A percentile compares a stretch with the other conserved stretches of the same genome.
phyloP scores from a whole-genome alignment of 306 rosid species.

The Medicago lupulina region DNA sequence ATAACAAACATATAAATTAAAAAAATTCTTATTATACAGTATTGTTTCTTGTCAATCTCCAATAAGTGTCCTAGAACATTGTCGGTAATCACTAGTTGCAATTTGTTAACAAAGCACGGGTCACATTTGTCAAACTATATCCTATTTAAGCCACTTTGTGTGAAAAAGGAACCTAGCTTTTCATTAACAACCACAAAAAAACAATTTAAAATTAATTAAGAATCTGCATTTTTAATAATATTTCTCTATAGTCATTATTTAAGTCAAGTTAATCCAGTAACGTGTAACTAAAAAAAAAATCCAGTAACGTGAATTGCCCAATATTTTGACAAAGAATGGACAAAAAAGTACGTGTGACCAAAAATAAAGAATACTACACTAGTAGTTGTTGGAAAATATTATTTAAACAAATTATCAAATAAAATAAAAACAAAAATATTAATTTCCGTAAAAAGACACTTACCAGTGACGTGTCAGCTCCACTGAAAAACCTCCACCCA shows the following conservation, averaged over 20 bases:
- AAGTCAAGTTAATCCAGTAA: neutral
- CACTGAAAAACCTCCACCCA: constrained; percentile 74
- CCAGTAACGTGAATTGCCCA: constrained; percentile 20
- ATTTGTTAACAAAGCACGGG: neutral
- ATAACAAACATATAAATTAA: neutral
- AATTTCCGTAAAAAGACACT: constrained; percentile 48
- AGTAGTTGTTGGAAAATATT: neutral
- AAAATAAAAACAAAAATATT: constrained; percentile 18
- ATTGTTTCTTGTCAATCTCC: neutral
- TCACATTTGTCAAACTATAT: constrained; percentile 14
- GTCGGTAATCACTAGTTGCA: constrained; percentile 25
- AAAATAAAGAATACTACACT: too few species aligned
- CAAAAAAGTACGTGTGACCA: neutral
- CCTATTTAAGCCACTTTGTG: neutral
- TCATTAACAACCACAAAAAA: constrained; percentile 8
- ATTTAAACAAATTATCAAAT: neutral
- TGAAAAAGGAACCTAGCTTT: constrained; percentile 39
- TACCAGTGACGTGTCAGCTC: constrained; percentile 71
- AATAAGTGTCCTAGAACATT: neutral
- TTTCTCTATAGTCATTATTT: neutral
- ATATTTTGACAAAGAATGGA: neutral
- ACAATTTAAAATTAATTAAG: neutral
- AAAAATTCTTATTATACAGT: neutral
- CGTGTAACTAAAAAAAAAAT: neutral
- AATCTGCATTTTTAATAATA: neutral